Evolutionary conservation across 2,329 filamentous ascomycete genomes (phyloP).

Genomic region (Trichoderma aggressivum): DNA sequence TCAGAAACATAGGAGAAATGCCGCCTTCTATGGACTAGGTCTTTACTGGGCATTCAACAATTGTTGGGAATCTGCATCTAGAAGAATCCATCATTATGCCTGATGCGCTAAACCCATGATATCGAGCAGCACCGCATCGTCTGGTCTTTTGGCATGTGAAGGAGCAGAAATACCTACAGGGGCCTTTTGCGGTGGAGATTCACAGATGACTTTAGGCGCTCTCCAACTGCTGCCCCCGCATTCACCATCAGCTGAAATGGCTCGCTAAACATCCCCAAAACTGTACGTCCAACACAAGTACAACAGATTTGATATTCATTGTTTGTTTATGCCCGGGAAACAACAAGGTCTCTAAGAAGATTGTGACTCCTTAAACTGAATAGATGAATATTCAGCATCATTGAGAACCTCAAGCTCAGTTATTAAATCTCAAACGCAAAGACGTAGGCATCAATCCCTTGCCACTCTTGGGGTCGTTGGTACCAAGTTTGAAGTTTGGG

Average conservation of each 20-base stretch:
- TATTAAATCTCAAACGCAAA: not conserved
- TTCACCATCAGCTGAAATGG: not conserved
- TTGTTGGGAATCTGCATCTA: not conserved
- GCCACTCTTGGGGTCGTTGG: not conserved
- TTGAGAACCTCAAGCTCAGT: not conserved
- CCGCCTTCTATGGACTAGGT: not conserved
- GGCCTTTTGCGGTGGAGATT: not conserved
- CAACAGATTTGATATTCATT: not conserved
- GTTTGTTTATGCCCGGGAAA: not conserved
- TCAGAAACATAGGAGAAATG: not conserved
- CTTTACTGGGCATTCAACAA: not conserved
- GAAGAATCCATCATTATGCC: not conserved
- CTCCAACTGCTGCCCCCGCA: conserved; percentile 8
- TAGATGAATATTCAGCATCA: not conserved
- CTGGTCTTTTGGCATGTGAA: not conserved
- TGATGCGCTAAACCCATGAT: not conserved
- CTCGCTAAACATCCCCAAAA: not conserved
- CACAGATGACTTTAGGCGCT: not conserved
- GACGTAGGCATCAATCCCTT: not conserved
- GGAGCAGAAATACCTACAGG: not conserved
- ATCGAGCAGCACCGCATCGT: no score
- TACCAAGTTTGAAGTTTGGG: not conserved
- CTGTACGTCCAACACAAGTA: not conserved
- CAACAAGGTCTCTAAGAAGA: no score
- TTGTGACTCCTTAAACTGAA: no score